Conservation (phyloP, 805 yeast genomes). For the Yarrowia sp. region DNA sequence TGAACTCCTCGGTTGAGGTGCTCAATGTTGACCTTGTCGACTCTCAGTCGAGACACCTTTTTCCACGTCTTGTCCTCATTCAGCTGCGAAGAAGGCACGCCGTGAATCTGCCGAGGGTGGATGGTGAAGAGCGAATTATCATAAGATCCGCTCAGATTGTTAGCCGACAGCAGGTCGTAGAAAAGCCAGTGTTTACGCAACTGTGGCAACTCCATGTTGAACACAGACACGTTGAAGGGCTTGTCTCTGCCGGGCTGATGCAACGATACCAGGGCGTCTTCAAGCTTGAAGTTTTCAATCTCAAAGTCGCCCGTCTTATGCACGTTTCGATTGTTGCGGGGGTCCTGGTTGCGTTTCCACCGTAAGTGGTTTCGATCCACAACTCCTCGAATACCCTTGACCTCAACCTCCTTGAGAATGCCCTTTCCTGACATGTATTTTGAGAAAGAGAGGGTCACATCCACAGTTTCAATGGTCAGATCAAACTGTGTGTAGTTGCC, state of each 20-base stretch:
- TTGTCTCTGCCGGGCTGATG: conserved; percentile 71
- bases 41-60: conserved; percentile 71
- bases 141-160: conserved; percentile 82
- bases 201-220: conserved; percentile 74
- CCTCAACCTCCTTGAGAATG: conserved; percentile 71
- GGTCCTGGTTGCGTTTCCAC: conserved; percentile 81
- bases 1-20: conserved; percentile 81
- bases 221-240: conserved; percentile 84
- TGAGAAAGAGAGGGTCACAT: conserved; percentile 71
- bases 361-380: conserved; percentile 85
- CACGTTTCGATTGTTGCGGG: conserved; percentile 72
- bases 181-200: conserved; percentile 92
- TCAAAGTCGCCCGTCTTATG: conserved; percentile 90
- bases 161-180: conserved; percentile 81
- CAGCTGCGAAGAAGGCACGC: conserved; percentile 32
- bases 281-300: conserved; percentile 74
- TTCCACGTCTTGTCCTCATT: conserved; percentile 46
- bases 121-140: conserved; percentile 92
- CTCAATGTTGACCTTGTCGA: conserved; percentile 81
- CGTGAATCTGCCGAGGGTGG: conserved; percentile 63
- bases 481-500: conserved; percentile 97
- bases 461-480: conserved; percentile 79
- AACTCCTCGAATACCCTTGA: conserved; percentile 86
- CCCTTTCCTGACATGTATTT: conserved; percentile 93
- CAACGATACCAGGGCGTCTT: conserved; percentile 79